Percentiles rank a stretch among this genome's conserved stretches.
Conservation (phyloP, 306 rosid genomes). For the Corylus americana region DNA sequence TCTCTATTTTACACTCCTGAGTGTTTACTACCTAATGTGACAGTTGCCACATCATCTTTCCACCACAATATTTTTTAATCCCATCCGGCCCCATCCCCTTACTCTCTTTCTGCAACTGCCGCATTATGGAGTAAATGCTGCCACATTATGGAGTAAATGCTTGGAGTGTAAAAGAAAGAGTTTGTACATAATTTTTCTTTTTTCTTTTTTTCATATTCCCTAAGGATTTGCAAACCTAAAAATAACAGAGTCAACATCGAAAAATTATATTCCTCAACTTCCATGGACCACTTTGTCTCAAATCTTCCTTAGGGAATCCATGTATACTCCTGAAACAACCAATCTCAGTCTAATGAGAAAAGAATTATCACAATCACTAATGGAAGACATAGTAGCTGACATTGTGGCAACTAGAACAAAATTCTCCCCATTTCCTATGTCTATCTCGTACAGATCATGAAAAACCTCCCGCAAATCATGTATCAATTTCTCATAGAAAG, state of each 20-base stretch:
- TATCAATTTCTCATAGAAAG: slow-evolving; percentile 48
- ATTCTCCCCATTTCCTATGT: slow-evolving; percentile 76
- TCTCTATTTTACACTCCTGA: too few species aligned
- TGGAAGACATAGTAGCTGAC: slow-evolving; percentile 34
- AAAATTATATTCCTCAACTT: background rate
- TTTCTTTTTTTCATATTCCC: background rate
- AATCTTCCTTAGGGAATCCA: slow-evolving; percentile 49
- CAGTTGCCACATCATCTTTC: too few species aligned
- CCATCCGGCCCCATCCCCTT: too few species aligned
- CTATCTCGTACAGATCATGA: slow-evolving; percentile 59
- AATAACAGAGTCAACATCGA: background rate
- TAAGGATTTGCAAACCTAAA: background rate
- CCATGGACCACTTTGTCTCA: slow-evolving; percentile 15
- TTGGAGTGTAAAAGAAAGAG: too few species aligned
- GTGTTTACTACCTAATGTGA: too few species aligned
- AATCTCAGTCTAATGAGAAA: slow-evolving; percentile 52
- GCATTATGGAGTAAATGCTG: too few species aligned
- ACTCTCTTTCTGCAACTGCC: too few species aligned
- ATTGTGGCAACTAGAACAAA: slow-evolving; percentile 60
- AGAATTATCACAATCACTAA: slow-evolving; percentile 31
- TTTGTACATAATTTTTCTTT: background rate
- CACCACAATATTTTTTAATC: too few species aligned
- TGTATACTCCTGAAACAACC: slow-evolving; percentile 52
- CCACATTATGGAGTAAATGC: too few species aligned
- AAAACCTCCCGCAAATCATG: slow-evolving; percentile 48